These are phyloP conservation scores for Athelia sp. DNA, from an alignment of 1,284 basidiomycete genomes.

Conservation along the genomic window DNA sequence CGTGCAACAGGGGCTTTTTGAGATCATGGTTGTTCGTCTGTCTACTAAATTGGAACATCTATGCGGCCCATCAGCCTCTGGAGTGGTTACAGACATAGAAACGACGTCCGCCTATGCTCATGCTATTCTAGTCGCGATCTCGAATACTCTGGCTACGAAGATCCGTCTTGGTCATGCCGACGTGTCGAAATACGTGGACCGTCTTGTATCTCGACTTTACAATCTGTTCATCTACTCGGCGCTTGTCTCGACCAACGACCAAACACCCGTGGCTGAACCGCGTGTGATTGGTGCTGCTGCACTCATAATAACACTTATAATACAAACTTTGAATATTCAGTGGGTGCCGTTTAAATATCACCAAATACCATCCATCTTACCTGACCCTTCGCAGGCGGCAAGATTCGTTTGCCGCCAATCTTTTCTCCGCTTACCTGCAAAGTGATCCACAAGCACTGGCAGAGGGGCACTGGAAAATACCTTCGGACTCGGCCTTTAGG, in stretches of 20 bases:
- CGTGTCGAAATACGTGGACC: slow-evolving; percentile 74
- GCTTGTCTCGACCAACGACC: slow-evolving; percentile 26
- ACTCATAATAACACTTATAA: slow-evolving; percentile 63
- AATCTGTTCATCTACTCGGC: slow-evolving; percentile 65
- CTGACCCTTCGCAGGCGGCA: slow-evolving; percentile 39
- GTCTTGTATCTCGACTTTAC: slow-evolving; percentile 67
- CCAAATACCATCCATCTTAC: neutral
- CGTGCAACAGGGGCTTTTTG: slow-evolving; percentile 74
- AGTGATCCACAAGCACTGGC: slow-evolving; percentile 55
- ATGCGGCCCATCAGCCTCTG: slow-evolving; percentile 34
- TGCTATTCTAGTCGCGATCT: slow-evolving; percentile 71
- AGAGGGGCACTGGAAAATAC: slow-evolving; percentile 45
- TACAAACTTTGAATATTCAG: slow-evolving; percentile 60
- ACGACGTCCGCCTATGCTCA: slow-evolving; percentile 75
- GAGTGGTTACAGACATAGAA: slow-evolving; percentile 35
- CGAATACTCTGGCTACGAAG: slow-evolving; percentile 64
- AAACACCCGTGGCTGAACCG: slow-evolving; percentile 48
- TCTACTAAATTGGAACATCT: slow-evolving; percentile 76
- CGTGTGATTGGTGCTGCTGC: slow-evolving; percentile 64
- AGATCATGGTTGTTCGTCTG: slow-evolving; percentile 77
- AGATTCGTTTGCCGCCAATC: slow-evolving; percentile 44
- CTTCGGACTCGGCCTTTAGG: slow-evolving; percentile 30
- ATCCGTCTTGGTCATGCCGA: slow-evolving; percentile 58
- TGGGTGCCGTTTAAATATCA: slow-evolving; percentile 33
- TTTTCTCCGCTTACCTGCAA: slow-evolving; percentile 58